Percentiles rank a stretch among this genome's conserved stretches.
Evolutionary conservation across 2,329 filamentous ascomycete genomes (phyloP).

Genomic region (Fusarium nodosum): DNA sequence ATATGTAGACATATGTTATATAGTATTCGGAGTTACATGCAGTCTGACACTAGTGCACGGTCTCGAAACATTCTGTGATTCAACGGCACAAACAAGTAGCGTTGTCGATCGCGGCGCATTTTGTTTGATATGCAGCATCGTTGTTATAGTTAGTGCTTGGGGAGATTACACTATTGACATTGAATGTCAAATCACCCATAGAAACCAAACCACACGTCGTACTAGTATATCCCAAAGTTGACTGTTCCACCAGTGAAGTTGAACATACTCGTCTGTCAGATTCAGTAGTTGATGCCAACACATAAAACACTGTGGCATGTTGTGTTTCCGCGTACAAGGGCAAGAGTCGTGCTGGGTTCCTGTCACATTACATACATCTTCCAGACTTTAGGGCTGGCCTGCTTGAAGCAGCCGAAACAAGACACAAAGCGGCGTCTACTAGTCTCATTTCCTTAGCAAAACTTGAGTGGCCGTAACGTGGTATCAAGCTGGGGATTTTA

Average conservation of each 20-base stretch:
- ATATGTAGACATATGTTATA: constrained; percentile 33
- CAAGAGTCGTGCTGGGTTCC: constrained; percentile 6
- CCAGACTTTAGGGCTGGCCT: constrained; percentile 20
- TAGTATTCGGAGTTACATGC: constrained; percentile 15
- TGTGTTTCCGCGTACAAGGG: constrained; percentile 7
- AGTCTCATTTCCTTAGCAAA: constrained; percentile 40
- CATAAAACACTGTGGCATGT: constrained; percentile 21
- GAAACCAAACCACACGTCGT: neutral
- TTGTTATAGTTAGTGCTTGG: constrained; percentile 1
- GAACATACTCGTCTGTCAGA: neutral
- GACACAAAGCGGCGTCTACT: constrained; percentile 32
- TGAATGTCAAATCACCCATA: neutral
- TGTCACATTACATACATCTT: constrained; percentile 16
- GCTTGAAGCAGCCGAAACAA: constrained; percentile 41
- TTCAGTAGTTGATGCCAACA: constrained; percentile 18
- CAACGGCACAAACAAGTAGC: constrained; percentile 9
- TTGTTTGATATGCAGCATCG: constrained; percentile 16
- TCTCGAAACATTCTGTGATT: constrained; percentile 29
- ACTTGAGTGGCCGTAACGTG: constrained; percentile 20
- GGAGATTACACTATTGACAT: neutral
- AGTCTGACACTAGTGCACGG: constrained; percentile 20
- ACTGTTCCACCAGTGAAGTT: neutral
- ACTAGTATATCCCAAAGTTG: neutral
- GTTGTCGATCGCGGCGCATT: constrained; percentile 24
- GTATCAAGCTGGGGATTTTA: constrained; percentile 25